A percentile compares a stretch with the other conserved stretches of the same genome.
phyloP scores from a whole-genome alignment of 1,284 basidiomycete genomes.

The Ustilago shanxiensis region DNA sequence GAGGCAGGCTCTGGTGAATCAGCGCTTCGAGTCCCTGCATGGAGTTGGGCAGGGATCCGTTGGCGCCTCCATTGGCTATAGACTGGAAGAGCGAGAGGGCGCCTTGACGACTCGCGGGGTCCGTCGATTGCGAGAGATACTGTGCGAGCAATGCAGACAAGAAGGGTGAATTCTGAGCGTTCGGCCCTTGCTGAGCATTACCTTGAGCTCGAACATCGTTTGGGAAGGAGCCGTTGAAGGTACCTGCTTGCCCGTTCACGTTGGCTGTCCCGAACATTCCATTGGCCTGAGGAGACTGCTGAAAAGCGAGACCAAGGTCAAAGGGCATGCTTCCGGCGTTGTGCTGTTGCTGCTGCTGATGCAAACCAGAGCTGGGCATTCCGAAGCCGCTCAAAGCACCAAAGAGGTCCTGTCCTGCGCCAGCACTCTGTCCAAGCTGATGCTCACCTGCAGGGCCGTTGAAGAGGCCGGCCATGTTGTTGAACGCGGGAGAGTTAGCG shows the following conservation, averaged over 20 bases:
- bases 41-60: conserved; percentile 14
- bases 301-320: conserved; percentile 30
- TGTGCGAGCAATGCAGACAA: conserved; percentile 47
- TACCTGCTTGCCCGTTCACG: conserved; percentile 4
- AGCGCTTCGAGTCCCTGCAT: conserved; percentile 36
- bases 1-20: conserved; percentile 23
- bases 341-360: conserved; percentile 27
- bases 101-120: conserved; percentile 28
- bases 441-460: conserved; percentile 6
- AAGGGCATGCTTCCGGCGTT: conserved; percentile 23
- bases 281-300: conserved; percentile 18
- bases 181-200: conserved; percentile 9
- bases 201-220: conserved; percentile 16
- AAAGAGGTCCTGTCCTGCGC: conserved; percentile 27
- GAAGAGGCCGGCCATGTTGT: conserved; percentile 23
- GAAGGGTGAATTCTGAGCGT: conserved; percentile 25
- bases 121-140: conserved; percentile 43
- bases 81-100: conserved; percentile 46
- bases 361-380: conserved; percentile 17
- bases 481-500: conserved; percentile 20
- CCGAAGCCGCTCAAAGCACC: conserved; percentile 24
- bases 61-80: conserved; percentile 22
- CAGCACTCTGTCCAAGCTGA: conserved; percentile 11
- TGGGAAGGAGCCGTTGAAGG: conserved; percentile 22
- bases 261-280: conserved; percentile 19